These are phyloP conservation scores for Cucurbita moschata DNA, from an alignment of 306 rosid genomes.

Conservation along the genomic window DNA sequence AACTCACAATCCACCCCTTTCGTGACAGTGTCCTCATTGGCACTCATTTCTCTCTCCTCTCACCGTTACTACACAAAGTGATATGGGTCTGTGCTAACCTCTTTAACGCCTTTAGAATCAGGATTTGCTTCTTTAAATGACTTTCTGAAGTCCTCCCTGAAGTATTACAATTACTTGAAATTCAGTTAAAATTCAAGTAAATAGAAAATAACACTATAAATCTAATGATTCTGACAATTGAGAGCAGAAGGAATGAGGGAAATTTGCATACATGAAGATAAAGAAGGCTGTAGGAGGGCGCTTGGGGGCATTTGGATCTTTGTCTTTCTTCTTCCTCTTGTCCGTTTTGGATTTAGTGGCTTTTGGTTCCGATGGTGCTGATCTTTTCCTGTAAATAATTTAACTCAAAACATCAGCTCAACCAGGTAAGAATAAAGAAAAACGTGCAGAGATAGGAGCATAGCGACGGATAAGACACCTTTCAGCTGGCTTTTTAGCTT, in stretches of 20 bases:
- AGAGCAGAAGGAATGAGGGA: not conserved
- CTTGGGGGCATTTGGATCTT: constrained; percentile 61
- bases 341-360: constrained; percentile 37
- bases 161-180: not conserved
- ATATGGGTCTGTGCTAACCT: constrained; percentile 14
- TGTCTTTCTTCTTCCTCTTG: constrained; percentile 32
- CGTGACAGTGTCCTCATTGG: too few species aligned
- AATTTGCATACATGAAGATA: constrained; percentile 46
- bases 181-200: not conserved
- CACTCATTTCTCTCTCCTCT: too few species aligned
- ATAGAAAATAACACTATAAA: too few species aligned
- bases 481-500: constrained; percentile 31
- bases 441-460: not conserved
- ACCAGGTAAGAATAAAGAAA: not conserved
- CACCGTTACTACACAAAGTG: not conserved
- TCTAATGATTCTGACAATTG: not conserved
- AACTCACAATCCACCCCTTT: too few species aligned
- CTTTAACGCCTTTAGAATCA: constrained; percentile 51
- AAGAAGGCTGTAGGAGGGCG: constrained; percentile 86
- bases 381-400: constrained; percentile 32
- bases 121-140: constrained; percentile 57
- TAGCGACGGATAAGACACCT: constrained; percentile 17
- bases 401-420: not conserved
- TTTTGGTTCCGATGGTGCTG: constrained; percentile 37
- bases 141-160: constrained; percentile 73